Evolutionary conservation across 805 yeast genomes (phyloP).

Genomic region (Ogataea angusta): DNA sequence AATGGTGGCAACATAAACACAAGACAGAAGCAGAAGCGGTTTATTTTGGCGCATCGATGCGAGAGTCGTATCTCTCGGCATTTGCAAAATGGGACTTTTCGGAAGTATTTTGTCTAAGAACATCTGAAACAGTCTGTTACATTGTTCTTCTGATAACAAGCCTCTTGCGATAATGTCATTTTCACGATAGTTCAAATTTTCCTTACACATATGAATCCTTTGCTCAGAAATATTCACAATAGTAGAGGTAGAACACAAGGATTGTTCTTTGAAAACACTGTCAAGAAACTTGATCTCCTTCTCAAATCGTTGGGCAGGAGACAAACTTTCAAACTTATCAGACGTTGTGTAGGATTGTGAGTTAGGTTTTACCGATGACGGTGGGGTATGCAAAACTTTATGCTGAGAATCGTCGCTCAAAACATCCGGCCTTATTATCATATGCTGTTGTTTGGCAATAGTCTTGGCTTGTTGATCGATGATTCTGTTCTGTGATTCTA

Average conservation of each 20-base stretch:
- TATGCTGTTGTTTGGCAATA: constrained; percentile 8
- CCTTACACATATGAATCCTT: constrained; percentile 35
- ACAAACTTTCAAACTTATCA: too few relatives aligned
- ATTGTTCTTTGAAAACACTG: constrained; percentile 31
- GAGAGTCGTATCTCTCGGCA: constrained; percentile 43
- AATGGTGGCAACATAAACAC: constrained; percentile 60
- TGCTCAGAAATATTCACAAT: constrained; percentile 45
- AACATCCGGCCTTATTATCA: not conserved
- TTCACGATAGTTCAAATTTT: constrained; percentile 16
- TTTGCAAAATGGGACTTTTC: constrained; percentile 54
- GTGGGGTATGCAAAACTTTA: not conserved
- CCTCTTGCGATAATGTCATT: constrained; percentile 58
- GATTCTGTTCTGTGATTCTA: constrained; percentile 8
- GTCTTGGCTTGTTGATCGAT: constrained; percentile 12
- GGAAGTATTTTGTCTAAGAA: constrained; percentile 48
- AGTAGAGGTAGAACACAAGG: constrained; percentile 43
- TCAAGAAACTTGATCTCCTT: constrained; percentile 39
- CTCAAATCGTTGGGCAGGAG: constrained; percentile 29
- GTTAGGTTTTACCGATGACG: not conserved
- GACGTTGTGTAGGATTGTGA: constrained; percentile 18
- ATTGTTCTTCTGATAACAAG: constrained; percentile 56
- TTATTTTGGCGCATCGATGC: constrained; percentile 46
- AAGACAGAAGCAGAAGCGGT: constrained; percentile 62
- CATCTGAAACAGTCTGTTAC: constrained; percentile 46
- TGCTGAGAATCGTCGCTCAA: not conserved